Evolutionary conservation across 83 land plant species (phyloP).

Genomic region (Diphasiastrum complanatum): DNA sequence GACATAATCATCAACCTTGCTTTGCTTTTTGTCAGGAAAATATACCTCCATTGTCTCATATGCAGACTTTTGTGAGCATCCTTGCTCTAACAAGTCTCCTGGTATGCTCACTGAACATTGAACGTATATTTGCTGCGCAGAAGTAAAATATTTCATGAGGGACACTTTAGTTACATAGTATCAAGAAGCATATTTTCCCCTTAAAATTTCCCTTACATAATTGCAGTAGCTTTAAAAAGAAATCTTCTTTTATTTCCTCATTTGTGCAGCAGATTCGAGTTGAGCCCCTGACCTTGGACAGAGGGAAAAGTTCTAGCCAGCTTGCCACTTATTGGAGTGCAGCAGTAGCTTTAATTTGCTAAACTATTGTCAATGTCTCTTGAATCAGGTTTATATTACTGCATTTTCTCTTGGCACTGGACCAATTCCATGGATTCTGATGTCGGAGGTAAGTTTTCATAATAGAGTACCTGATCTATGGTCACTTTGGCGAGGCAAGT

Average conservation of each 20-base stretch:
- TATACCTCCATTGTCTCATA: slow-evolving; percentile 26
- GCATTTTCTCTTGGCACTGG: slow-evolving; percentile 81
- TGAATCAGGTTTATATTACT: slow-evolving; percentile 54
- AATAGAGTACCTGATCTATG: background rate
- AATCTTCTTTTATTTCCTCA: background rate
- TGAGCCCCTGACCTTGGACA: background rate
- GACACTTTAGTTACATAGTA: no score
- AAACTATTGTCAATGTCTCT: no score
- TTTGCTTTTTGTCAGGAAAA: slow-evolving; percentile 28
- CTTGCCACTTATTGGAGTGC: no score
- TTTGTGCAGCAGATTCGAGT: background rate
- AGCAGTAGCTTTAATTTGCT: no score
- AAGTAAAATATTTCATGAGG: no score
- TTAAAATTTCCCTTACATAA: background rate
- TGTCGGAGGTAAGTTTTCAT: slow-evolving; percentile 78
- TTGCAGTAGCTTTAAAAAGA: background rate
- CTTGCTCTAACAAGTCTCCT: slow-evolving; percentile 64
- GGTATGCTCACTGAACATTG: slow-evolving; percentile 42
- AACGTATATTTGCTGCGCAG: no score
- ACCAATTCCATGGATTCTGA: slow-evolving; percentile 96
- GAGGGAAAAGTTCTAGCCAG: no score
- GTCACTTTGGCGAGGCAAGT: background rate
- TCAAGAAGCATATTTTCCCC: no score
- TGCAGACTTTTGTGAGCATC: slow-evolving; percentile 40
- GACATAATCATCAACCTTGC: slow-evolving; percentile 10